Base-by-base conservation (phyloP, 768 basidiomycete species). In the Trametes gibbosa region DNA sequence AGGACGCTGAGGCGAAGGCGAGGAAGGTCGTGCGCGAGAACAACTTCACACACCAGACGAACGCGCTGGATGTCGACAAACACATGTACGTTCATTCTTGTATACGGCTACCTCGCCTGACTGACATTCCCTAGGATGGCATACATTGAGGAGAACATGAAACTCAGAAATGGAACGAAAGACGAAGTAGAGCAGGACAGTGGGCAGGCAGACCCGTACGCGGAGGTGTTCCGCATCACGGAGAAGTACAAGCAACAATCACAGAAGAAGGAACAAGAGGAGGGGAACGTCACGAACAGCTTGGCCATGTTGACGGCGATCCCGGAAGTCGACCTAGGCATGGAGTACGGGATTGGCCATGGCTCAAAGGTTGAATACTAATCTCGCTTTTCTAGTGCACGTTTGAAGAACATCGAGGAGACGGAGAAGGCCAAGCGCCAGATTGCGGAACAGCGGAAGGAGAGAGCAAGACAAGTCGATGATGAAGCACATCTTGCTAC, bases 31-130 rank as follows among this genome's bases (percentile, higher is more conserved):
- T 95, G 2, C 79, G 93, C 40, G 77, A 84, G 21, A 96, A 92
- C 74, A 97, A 97, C 75, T 98, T 99, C 70, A 99, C 97, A 0
- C 92, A 95, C 63, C 96, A 98, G 74, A 99, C 96, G 4, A 96
- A 97, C 70, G 84, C 86, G 1, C 80, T 98, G 21, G 96, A 98
- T 69, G 95, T 97, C 24, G 96, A 99, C 76, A 98, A 98, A 69
- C 97, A 98, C 68, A 98, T 98, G 96, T 95, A 57, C 50, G 91
- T 76, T 24, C 13, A 10, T 17, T 48, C 21, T 25, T n/a, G 21
- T 19, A 14, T 50, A 13, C 16, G 27, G 45, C 34, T 1, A 1
- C 7, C 14, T 10, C n/a, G n/a, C n/a, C n/a, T 23, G 16, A 54
- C 48, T 58, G 19, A 16, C n/a, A 14, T 47, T 32, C 27, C 35